Evolutionary conservation across 441 rosid genomes (phyloP).

Genomic region (Gossypium laxum): DNA sequence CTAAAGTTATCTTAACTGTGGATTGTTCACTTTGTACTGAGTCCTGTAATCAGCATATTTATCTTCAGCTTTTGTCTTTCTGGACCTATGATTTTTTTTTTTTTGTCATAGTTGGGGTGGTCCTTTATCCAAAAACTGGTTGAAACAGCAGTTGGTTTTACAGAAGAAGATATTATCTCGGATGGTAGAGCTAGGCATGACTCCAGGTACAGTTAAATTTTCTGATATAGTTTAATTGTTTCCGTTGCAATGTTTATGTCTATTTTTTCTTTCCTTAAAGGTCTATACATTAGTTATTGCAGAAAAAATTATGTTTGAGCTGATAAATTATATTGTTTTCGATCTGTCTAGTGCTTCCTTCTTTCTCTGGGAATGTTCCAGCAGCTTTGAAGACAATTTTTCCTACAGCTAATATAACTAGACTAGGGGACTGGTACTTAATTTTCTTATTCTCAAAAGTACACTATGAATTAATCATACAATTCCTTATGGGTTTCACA

Average conservation of each 20-base stretch:
- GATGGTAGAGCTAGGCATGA: constrained; percentile 91
- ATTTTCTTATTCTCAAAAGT: constrained; percentile 10
- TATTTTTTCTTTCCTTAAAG: neutral
- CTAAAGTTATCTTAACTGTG: neutral
- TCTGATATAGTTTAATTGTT: constrained; percentile 7
- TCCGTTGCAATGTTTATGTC: neutral
- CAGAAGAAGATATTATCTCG: constrained; percentile 76
- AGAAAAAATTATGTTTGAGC: neutral
- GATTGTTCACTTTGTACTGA: neutral
- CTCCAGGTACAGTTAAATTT: constrained; percentile 53
- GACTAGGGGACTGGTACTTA: constrained; percentile 83
- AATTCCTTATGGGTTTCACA: neutral
- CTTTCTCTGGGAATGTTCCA: constrained; percentile 96
- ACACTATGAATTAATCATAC: neutral
- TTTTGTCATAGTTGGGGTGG: constrained; percentile 80
- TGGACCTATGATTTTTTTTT: constrained; percentile 5
- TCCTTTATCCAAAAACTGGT: constrained; percentile 76
- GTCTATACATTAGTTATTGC: constrained; percentile 2
- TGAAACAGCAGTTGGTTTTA: constrained; percentile 61
- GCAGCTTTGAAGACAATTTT: constrained; percentile 62
- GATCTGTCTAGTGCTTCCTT: constrained; percentile 64
- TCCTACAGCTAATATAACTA: constrained; percentile 76
- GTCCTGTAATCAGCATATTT: neutral
- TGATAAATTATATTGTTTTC: constrained; percentile 12
- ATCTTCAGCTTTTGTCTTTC: constrained; percentile 10